Evolutionary conservation across 805 yeast genomes (phyloP), one percentile per base, ranked within the genome.

Genomic region (Jamesozyma rosinii): DNA sequence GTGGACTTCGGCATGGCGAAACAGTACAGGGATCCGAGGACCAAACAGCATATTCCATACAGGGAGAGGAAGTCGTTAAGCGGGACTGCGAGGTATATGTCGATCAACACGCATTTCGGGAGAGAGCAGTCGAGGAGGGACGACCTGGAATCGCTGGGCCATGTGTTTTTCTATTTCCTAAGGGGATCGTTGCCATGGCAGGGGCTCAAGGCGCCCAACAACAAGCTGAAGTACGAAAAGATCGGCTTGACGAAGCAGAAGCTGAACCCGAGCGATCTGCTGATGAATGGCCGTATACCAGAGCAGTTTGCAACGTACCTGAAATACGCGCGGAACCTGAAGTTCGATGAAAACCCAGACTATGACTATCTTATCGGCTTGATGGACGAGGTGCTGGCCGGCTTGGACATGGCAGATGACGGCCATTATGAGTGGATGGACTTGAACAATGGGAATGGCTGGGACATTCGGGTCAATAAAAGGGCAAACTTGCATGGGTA

Each of bases 1-100:
- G 95, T 92, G 43, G 98, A 92, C 67, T 92, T 92, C 62, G 98
- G 98, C 50, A 92, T 92, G 97, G 97, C 97, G 26, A 92, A 92
- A 66, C 94, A 86, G 59, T 92, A 89, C 67, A 79, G 97, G 61
- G 98, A 92, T 68, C 97, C 97, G 42, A 83, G 86, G 64, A 83
- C 97, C 11, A 87, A 87, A 59, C 83, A 82, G 59, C 98, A 92
- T 65, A 92, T 92, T 51, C 97, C 98, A 27, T 92, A 89, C 66
- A 75, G 97, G 56, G 98, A 92, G 64, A 86, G 89, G 64, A 92
- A 92, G 67, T 86, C 95, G 4, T 70, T 92, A 50, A 83, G 95
- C 63, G 98, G 98, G 40, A 92, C 98, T 2, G 98, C 97, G n/a
- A 74, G 98, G 57, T 92, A 92, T 68, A 92, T 92, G 97, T 83